A percentile compares a stretch with the other conserved stretches of the same genome.
Conservation (phyloP, 805 yeast species). For the Metschnikowia colocasiae region DNA sequence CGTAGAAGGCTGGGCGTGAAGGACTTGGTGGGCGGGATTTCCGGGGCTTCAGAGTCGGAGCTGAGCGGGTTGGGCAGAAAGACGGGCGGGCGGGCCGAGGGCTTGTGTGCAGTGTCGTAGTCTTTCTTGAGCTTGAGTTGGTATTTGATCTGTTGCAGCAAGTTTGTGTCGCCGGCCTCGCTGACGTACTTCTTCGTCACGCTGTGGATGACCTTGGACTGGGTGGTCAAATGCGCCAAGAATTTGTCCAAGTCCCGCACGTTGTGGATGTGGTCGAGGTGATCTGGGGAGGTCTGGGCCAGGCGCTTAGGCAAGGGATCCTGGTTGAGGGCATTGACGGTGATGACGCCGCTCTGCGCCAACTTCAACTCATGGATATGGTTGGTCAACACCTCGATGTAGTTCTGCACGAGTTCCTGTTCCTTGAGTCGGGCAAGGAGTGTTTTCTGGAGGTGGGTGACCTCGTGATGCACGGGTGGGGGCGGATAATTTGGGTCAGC, state of each 20-base stretch:
- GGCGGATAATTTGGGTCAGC: background rate
- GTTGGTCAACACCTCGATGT: conserved; percentile 39
- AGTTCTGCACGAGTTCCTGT: conserved; percentile 40
- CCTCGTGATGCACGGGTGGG: conserved; percentile 13
- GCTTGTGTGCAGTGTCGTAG: background rate
- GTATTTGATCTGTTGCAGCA: conserved; percentile 21
- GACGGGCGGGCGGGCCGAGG: background rate
- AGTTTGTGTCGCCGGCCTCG: conserved; percentile 12
- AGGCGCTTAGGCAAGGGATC: conserved; percentile 17
- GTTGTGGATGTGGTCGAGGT: conserved; percentile 37
- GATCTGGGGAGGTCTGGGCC: conserved; percentile 24
- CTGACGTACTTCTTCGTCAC: conserved; percentile 31
- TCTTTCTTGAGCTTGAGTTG: conserved; percentile 14
- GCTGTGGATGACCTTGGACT: conserved; percentile 35
- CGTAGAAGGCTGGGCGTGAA: conserved; percentile 19
- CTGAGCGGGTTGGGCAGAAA: background rate
- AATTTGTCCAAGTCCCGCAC: conserved; percentile 40
- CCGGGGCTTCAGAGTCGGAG: background rate
- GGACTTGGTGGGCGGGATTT: background rate
- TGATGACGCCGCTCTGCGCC: conserved; percentile 43
- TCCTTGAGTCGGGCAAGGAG: conserved; percentile 39
- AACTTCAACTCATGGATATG: conserved; percentile 42
- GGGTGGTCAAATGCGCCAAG: conserved; percentile 34
- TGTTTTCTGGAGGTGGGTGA: conserved; percentile 26
- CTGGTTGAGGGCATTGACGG: conserved; percentile 34